Conservation (phyloP, 805 yeast genomes). For the Sugiyamaella mastotermitis region DNA sequence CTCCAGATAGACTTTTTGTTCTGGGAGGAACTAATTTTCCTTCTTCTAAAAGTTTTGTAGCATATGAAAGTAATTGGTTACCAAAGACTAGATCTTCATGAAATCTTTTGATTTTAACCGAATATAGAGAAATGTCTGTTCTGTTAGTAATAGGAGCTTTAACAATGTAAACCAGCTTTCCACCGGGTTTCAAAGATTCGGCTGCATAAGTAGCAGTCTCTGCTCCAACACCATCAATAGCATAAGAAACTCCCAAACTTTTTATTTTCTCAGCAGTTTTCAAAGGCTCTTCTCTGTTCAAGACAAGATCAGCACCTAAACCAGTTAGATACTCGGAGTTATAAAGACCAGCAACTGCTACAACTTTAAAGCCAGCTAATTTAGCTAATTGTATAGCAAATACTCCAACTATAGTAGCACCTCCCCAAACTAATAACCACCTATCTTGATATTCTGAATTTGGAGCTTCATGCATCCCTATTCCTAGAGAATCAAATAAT, state of each 20-base stretch:
- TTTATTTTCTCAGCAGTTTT: background rate
- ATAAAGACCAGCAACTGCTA: slow-evolving; percentile 46
- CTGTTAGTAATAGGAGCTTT: slow-evolving; percentile 2
- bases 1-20: slow-evolving; percentile 1
- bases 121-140: background rate
- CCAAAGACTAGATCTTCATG: slow-evolving; percentile 8
- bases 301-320: slow-evolving; percentile 47
- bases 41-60: background rate
- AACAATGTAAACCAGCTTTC: slow-evolving; percentile 6
- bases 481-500: slow-evolving; percentile 28
- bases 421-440: slow-evolving; percentile 32
- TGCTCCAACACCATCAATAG: slow-evolving; percentile 7
- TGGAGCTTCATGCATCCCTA: slow-evolving; percentile 27
- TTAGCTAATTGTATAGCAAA: slow-evolving; percentile 56
- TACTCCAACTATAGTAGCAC: slow-evolving; percentile 57
- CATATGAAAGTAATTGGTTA: slow-evolving; percentile 1
- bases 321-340: slow-evolving; percentile 36
- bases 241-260: slow-evolving; percentile 2
- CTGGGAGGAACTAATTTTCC: slow-evolving; percentile 5
- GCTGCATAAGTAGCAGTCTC: slow-evolving; percentile 3
- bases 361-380: slow-evolving; percentile 40
- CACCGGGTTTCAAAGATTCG: slow-evolving; percentile 3
- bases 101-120: slow-evolving; percentile 4
- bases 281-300: slow-evolving; percentile 30
- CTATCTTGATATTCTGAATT: slow-evolving; percentile 14